Evolutionary conservation across 2,329 filamentous ascomycete genomes (phyloP).

Genomic region (Fusarium torreyae): DNA sequence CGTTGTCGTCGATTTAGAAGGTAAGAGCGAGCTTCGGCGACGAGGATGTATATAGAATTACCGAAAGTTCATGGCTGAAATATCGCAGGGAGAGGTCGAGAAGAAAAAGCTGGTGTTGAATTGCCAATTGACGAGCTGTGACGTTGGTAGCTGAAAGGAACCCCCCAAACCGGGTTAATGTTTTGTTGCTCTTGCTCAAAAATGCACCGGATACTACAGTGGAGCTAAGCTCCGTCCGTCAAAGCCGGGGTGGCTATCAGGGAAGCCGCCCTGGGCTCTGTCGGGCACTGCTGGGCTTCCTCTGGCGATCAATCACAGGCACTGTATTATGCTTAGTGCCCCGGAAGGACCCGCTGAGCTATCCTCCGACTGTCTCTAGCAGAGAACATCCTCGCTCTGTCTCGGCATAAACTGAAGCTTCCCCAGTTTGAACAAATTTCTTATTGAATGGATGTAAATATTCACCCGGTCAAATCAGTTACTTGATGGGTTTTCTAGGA

Average conservation of each 20-base stretch:
- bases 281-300: slow-evolving; percentile 23
- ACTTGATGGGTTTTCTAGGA: slow-evolving; percentile 7
- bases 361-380: slow-evolving; percentile 25
- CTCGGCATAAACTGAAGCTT: slow-evolving; percentile 47
- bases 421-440: slow-evolving; percentile 23
- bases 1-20: slow-evolving; percentile 17
- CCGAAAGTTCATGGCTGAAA: slow-evolving; percentile 44
- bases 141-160: slow-evolving; percentile 42
- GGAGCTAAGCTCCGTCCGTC: slow-evolving; percentile 28
- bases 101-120: slow-evolving; percentile 38
- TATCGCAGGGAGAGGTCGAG: slow-evolving; percentile 17
- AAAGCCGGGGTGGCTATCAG: slow-evolving; percentile 37
- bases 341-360: slow-evolving; percentile 49
- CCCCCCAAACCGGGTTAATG: slow-evolving; percentile 37
- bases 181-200: slow-evolving; percentile 35
- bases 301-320: slow-evolving; percentile 48
- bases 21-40: slow-evolving; percentile 18
- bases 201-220: slow-evolving; percentile 35
- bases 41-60: slow-evolving; percentile 31
- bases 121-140: slow-evolving; percentile 44
- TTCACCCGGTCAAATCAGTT: slow-evolving; percentile 13
- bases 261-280: slow-evolving; percentile 32
- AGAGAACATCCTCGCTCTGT: slow-evolving; percentile 43
- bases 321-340: slow-evolving; percentile 50
- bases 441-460: slow-evolving; percentile 24